These are phyloP conservation scores for Citrus medica DNA, from an alignment of 345 rosid species.

Conservation along the genomic window DNA sequence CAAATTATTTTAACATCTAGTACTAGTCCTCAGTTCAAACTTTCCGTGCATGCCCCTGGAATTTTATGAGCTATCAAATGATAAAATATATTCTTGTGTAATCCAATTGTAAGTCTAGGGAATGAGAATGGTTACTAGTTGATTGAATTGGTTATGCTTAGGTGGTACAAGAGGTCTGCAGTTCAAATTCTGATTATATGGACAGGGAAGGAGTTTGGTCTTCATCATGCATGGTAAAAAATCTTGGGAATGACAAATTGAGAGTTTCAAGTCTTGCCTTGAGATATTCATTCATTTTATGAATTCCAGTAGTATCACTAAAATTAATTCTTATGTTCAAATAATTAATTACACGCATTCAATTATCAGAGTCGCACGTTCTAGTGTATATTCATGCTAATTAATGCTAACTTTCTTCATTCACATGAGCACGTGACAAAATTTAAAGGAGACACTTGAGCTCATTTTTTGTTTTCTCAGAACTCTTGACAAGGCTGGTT, in stretches of 20 bases:
- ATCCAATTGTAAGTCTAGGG: not conserved
- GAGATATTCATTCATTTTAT: not conserved
- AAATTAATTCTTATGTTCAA: not conserved
- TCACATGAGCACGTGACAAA: too few relatives aligned
- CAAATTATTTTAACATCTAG: not conserved
- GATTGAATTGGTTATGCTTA: too few relatives aligned
- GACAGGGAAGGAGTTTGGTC: too few relatives aligned
- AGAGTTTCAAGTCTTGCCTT: not conserved
- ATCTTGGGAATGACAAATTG: not conserved
- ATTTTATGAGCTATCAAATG: not conserved
- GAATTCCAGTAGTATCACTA: not conserved
- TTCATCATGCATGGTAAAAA: too few relatives aligned
- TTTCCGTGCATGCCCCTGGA: not conserved
- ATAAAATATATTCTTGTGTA: not conserved
- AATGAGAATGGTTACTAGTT: not conserved
- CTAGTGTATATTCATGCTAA: not conserved
- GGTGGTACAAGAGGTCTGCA: too few relatives aligned
- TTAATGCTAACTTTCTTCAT: too few relatives aligned
- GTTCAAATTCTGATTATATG: too few relatives aligned
- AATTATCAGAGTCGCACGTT: not conserved
- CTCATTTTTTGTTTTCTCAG: not conserved
- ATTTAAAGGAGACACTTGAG: too few relatives aligned
- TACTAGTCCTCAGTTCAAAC: not conserved
- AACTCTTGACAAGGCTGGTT: not conserved
- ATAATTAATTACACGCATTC: not conserved